Base-by-base conservation (phyloP, 345 rosid species). In the Anastatica hierochuntica region DNA sequence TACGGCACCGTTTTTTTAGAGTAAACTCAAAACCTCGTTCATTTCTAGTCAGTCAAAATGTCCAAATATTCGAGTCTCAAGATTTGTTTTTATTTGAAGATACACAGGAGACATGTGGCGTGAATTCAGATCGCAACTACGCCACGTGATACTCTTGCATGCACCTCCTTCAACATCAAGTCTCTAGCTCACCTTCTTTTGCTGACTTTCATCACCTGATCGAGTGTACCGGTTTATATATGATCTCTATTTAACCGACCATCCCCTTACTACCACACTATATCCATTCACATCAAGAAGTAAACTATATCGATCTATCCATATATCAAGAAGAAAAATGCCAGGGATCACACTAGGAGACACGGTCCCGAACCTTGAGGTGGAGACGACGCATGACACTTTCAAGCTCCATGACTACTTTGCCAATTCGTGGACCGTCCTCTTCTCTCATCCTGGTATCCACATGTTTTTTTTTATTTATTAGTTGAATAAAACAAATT, bases 311-410 rank as follows among this genome's bases (percentile, higher is more conserved):
- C n/a, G n/a, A n/a, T n/a, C n/a, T n/a, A n/a, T n/a, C n/a, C n/a
- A n/a, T n/a, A n/a, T n/a, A 23, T 3, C 14, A 20, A 64, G n/a
- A 16, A 4, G 10, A 11, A 36, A 38, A 17, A 83, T 83, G 92
- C 89, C 92, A 13, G 81, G 95, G 34, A 68, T 89, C 30, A 78
- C 94, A 23, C 47, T 83, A 5, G 94, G 88, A 61, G 90, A 85
- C 66, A 76, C 73, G 1, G 56, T 85, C 30, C 96, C 94, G 18
- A 74, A 85, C 66, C 90, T 84, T 10, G 60, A 73, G 53, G 83
- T 85, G 8, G 72, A 76, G 60, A 82, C 83, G 56, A 83, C 92
- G 30, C 86, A 72, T 19, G 81, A 79, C 40, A 73, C 70, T 36
- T 43, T 79, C 74, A 83, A 71, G 74, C 82, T 89, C 24, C 77